phyloP scores from a whole-genome alignment of 169 alveolate genomes.

The Plasmodium knowlesi region DNA sequence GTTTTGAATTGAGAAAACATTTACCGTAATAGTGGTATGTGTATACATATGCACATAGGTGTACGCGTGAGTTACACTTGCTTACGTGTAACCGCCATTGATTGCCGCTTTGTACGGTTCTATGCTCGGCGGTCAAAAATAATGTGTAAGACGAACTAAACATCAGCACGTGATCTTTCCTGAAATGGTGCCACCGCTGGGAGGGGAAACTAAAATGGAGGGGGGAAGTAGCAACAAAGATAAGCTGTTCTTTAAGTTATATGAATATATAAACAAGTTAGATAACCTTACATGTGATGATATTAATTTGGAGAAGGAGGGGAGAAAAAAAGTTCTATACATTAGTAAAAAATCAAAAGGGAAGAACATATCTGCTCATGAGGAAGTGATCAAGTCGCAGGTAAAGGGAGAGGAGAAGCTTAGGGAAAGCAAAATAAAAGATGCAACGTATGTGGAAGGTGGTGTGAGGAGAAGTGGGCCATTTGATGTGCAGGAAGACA shows the following conservation, averaged over 20 bases:
- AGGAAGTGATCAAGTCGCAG: not conserved
- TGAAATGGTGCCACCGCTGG: not conserved
- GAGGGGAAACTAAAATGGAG: not conserved
- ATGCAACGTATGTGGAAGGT: not conserved
- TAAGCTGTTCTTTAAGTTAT: conserved; percentile 36
- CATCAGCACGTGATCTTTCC: not conserved
- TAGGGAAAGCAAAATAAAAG: not conserved
- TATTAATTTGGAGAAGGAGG: not conserved
- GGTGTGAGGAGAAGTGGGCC: not conserved
- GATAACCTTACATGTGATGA: conserved; percentile 13
- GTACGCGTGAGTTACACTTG: not conserved
- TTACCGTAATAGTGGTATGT: not conserved
- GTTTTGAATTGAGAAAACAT: not conserved
- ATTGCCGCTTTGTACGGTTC: not conserved
- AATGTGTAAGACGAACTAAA: not conserved
- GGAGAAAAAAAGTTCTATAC: not conserved
- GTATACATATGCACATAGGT: not conserved
- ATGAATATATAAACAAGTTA: conserved; percentile 58
- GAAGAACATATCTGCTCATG: not conserved
- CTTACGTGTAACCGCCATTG: not conserved
- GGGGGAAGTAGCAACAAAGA: conserved; percentile 2
- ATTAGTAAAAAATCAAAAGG: not conserved
- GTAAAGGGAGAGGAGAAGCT: not conserved
- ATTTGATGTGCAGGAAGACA: too few species aligned
- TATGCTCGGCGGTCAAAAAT: not conserved